phyloP scores from a whole-genome alignment of 495 filamentous ascomycete species.

The Ramalina intermedia region DNA sequence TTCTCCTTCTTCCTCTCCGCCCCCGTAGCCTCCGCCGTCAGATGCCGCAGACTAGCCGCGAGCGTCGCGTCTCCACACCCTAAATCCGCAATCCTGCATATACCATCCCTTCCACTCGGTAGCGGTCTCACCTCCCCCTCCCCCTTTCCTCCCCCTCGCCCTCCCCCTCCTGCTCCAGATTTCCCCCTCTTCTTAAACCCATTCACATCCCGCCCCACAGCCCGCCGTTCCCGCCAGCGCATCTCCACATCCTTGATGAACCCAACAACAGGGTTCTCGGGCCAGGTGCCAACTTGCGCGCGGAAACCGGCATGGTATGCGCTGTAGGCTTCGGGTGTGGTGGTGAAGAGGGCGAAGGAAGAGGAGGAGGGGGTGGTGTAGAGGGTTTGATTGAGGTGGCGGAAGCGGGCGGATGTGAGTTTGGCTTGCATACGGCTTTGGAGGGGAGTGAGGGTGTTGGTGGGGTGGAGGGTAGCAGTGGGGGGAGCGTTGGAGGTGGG shows the following conservation, averaged over 20 bases:
- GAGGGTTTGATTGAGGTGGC: slow-evolving; percentile 88
- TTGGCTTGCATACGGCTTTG: slow-evolving; percentile 89
- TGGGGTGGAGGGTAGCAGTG: slow-evolving; percentile 22
- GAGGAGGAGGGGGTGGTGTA: slow-evolving; percentile 79
- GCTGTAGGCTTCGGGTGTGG: slow-evolving; percentile 75
- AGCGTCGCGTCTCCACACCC: slow-evolving; percentile 71
- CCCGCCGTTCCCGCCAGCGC: slow-evolving; percentile 29
- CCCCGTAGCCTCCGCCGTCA: background rate
- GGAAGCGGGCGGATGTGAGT: slow-evolving; percentile 85
- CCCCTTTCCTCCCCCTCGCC: background rate
- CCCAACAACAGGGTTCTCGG: slow-evolving; percentile 79
- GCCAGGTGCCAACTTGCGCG: slow-evolving; percentile 87
- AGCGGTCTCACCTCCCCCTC: slow-evolving; percentile 23
- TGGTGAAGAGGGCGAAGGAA: slow-evolving; percentile 60
- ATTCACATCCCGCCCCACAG: slow-evolving; percentile 2
- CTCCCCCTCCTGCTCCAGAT: slow-evolving; percentile 18
- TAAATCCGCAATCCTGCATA: slow-evolving; percentile 70
- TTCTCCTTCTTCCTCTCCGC: background rate
- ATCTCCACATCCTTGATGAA: slow-evolving; percentile 55
- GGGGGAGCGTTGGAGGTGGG: slow-evolving; percentile 6
- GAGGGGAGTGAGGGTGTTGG: slow-evolving; percentile 60
- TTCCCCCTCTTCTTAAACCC: slow-evolving; percentile 6
- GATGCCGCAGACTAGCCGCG: slow-evolving; percentile 40
- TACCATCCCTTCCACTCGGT: slow-evolving; percentile 21
- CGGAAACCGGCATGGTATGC: slow-evolving; percentile 95